These are phyloP conservation scores for Petunia axillaris DNA, from an alignment of 257 asterid genomes.

Conservation along the genomic window DNA sequence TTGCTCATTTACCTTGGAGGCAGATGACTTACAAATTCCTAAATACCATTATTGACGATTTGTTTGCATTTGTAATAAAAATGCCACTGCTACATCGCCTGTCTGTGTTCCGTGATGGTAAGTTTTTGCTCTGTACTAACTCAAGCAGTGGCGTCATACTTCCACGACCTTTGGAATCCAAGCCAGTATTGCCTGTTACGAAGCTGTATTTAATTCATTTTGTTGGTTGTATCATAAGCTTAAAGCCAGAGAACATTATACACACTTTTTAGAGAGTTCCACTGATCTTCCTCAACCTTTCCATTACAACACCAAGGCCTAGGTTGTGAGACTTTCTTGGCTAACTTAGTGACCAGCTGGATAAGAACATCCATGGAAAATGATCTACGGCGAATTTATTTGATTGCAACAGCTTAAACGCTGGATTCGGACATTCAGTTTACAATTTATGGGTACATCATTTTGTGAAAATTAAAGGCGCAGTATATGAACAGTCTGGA, in stretches of 20 bases:
- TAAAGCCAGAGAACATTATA: neutral
- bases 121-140: constrained; percentile 39
- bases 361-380: neutral
- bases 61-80: constrained; percentile 94
- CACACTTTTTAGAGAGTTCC: neutral
- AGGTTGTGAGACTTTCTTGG: neutral
- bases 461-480: neutral
- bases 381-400: neutral
- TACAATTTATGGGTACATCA: neutral
- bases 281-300: neutral
- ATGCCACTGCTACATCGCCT: constrained; percentile 96
- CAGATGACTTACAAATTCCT: constrained; percentile 98
- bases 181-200: neutral
- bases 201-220: neutral
- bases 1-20: constrained; percentile 99
- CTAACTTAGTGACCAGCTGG: constrained; percentile 7
- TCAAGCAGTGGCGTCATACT: constrained; percentile 6
- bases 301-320: neutral
- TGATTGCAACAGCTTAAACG: neutral
- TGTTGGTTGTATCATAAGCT: neutral
- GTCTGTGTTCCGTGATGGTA: constrained; percentile 99
- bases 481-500: neutral
- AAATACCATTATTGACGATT: constrained; percentile 96
- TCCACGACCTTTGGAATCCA: neutral
- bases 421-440: neutral